Percentiles rank a stretch among this genome's conserved stretches.
Conservation (phyloP, 176 grass and related monocot genomes). For the Avena eriantha region DNA sequence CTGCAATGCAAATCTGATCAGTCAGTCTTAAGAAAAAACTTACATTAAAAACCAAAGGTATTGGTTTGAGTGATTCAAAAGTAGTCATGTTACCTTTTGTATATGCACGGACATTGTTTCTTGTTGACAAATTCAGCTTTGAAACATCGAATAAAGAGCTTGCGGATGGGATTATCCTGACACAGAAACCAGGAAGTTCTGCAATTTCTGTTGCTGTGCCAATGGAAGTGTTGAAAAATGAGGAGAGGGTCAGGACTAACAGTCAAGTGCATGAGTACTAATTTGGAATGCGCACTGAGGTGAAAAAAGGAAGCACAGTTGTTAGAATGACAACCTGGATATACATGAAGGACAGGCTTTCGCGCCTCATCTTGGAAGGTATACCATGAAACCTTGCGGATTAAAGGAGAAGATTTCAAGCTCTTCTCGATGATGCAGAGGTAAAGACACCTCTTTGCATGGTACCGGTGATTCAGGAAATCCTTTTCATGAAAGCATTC, state of each 20-base stretch:
- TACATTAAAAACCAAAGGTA: background rate
- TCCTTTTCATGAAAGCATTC: constrained; percentile 98
- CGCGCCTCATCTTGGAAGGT: constrained; percentile 85
- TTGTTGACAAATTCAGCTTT: constrained; percentile 73
- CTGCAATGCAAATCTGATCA: constrained; percentile 50
- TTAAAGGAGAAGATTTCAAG: constrained; percentile 57
- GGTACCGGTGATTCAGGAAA: constrained; percentile 88
- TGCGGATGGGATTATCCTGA: constrained; percentile 77
- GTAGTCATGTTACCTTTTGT: constrained; percentile 55
- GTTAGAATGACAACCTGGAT: constrained; percentile 69
- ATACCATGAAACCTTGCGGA: constrained; percentile 73
- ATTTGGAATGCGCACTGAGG: constrained; percentile 9
- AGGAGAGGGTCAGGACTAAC: background rate
- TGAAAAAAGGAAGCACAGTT: background rate
- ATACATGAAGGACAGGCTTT: constrained; percentile 86
- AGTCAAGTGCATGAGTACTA: background rate
- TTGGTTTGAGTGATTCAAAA: constrained; percentile 5
- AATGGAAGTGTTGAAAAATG: constrained; percentile 30
- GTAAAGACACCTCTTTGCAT: constrained; percentile 93
- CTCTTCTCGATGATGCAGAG: constrained; percentile 74
- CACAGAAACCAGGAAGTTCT: constrained; percentile 73
- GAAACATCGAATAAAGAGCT: constrained; percentile 70
- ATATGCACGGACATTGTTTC: constrained; percentile 86
- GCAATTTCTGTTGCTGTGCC: constrained; percentile 50
- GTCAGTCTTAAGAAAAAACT: constrained; percentile 2